Base-by-base conservation (phyloP, 1,139 yeast genomes). In the Protomyces pachydermus region DNA sequence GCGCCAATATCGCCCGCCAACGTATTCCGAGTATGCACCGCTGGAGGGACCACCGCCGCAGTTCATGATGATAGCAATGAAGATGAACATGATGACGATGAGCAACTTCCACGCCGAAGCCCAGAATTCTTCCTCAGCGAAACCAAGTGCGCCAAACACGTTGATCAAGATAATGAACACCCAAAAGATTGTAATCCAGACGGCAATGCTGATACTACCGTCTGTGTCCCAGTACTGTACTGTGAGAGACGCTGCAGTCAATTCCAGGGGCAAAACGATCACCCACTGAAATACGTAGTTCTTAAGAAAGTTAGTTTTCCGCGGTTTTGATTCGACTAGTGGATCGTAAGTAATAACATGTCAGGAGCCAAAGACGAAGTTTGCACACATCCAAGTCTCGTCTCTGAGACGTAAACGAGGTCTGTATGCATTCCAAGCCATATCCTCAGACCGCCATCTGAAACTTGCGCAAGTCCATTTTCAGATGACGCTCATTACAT, bases 261-360 rank as follows among this genome's bases (percentile, higher is more conserved):
- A 75, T 72, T 88, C 95, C 67, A 87, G 76, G 0, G 95, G 93
- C 35, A 55, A 76, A 34, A 86, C 86, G 67, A 86, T 81, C 54
- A 87, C 74, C 93, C 95, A 88, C 78, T 85, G 88, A 70, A 87
- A 73, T 65, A 85, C 87, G 73, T 88, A 88, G 73, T 86, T 87
- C 42, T 37, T 37, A 37, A n/a, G 5, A 28, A 5, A 4, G 32
- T 28, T 28, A 28, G 32, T 28, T 28, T 28, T 6, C 8, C 32
- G 32, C 32, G 5, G 3, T 28, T 2, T 28, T 28, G 5, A 5
- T 4, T 28, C 32, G 23, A 20, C 23, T 20, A 28, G 32, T 28
- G 32, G 32, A 28, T 28, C 32, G 32, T 2, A 28, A 28, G 32
- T 8, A 6, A 6, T 6, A 28, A 28, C 8, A 28, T 28, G 32